phyloP scores from a whole-genome alignment of 2,329 filamentous ascomycete species.

The Phialophora chinensis region DNA sequence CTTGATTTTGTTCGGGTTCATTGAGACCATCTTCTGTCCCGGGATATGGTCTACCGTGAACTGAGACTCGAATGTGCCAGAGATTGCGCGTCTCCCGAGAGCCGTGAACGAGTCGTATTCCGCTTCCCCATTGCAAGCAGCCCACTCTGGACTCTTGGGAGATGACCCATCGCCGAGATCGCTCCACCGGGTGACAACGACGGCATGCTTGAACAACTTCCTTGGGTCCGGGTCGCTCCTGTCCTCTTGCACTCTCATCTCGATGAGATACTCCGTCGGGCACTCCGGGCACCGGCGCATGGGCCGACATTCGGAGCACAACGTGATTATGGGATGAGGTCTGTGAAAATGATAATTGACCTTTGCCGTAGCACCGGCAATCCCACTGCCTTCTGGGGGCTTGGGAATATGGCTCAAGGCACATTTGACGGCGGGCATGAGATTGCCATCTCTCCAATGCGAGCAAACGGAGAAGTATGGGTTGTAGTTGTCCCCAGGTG shows the following conservation, averaged over 20 bases:
- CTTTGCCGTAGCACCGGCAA: slow-evolving; percentile 51
- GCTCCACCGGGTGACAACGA: slow-evolving; percentile 67
- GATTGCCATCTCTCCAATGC: slow-evolving; percentile 66
- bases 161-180: slow-evolving; percentile 63
- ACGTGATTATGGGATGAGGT: slow-evolving; percentile 53
- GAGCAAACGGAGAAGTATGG: slow-evolving; percentile 68
- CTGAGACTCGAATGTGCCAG: slow-evolving; percentile 64
- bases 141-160: slow-evolving; percentile 61
- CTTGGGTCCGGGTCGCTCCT: slow-evolving; percentile 51
- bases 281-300: slow-evolving; percentile 67
- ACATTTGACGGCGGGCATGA: slow-evolving; percentile 67
- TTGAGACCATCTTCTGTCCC: slow-evolving; percentile 62
- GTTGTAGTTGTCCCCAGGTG: slow-evolving; percentile 62
- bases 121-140: slow-evolving; percentile 57
- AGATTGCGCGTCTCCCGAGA: slow-evolving; percentile 62
- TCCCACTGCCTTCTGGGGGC: slow-evolving; percentile 48
- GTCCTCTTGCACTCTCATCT: slow-evolving; percentile 66
- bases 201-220: slow-evolving; percentile 62
- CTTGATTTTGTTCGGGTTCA: slow-evolving; percentile 63
- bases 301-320: slow-evolving; percentile 63
- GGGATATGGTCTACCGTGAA: slow-evolving; percentile 61
- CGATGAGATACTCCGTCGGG: slow-evolving; percentile 67
- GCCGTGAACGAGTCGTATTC: slow-evolving; percentile 61
- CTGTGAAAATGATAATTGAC: slow-evolving; percentile 42
- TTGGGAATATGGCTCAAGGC: slow-evolving; percentile 63